Conservation (phyloP, 257 asterid genomes). For the Ballota nigra region DNA sequence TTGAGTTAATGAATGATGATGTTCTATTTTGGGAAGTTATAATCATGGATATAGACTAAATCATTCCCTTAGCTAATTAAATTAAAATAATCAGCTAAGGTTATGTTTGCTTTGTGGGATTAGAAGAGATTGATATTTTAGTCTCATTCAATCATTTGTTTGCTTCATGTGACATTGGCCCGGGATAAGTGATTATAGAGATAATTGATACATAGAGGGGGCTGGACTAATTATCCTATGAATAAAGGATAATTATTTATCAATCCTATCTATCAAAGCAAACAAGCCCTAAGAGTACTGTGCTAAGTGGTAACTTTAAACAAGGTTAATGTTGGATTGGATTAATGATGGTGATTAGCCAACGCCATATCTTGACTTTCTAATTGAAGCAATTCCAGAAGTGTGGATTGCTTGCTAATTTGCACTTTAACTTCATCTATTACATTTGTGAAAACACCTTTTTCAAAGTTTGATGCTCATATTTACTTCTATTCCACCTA, state of each 20-base stretch:
- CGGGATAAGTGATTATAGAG: too few relatives aligned
- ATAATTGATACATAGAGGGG: too few relatives aligned
- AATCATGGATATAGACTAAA: background rate
- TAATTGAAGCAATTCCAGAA: conserved; percentile 28
- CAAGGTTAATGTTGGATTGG: conserved; percentile 18
- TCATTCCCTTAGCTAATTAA: background rate
- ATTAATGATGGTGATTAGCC: conserved; percentile 22
- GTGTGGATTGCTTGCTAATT: conserved; percentile 23
- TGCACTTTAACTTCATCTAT: background rate
- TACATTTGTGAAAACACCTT: conserved; percentile 1
- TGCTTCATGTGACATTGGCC: too few relatives aligned
- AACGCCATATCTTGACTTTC: conserved; percentile 23
- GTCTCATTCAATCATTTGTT: too few relatives aligned
- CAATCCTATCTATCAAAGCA: too few relatives aligned
- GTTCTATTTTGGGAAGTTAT: background rate
- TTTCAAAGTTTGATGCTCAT: conserved; percentile 14
- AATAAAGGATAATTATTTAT: too few relatives aligned
- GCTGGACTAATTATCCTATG: too few relatives aligned
- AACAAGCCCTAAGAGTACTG: too few relatives aligned
- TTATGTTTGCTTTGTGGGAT: too few relatives aligned
- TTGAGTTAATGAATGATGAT: background rate
- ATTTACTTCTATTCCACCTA: conserved; percentile 20
- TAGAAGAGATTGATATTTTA: too few relatives aligned
- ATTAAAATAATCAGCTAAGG: background rate
- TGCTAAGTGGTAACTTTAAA: conserved; percentile 28